Evolutionary conservation across 73 alveolate genomes (phyloP), one percentile per base, ranked within the genome.

Genomic region (Paramecium bursaria): DNA sequence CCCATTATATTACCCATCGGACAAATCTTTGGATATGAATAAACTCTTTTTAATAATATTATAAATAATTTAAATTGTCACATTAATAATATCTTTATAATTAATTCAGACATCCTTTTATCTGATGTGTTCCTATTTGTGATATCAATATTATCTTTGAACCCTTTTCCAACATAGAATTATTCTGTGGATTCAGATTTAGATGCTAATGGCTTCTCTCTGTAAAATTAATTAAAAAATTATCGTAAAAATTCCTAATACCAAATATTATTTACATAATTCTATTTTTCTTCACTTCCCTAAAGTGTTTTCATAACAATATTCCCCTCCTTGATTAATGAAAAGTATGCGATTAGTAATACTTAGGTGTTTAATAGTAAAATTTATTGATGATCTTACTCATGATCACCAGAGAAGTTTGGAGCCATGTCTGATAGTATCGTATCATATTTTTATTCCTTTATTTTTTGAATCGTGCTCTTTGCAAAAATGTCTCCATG

Each of bases 381-480:
- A 11, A 95, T 61, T 11, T 33, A 55, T 39, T 85, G 52, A 35
- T 91, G 94, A 86, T 94, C 98, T 7, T 48, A 73, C 61, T 74
- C 95, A 33, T 76, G 73, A 46, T 92, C 90, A 19, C 98, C 98
- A 19, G 93, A 74, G 39, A 90, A 92, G 19, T 90, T 94, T 21
- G 95, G 96, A 17, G 91, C 94, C 85, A 92, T 95, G 85, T 94
- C 98, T 11, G 96, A 92, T 17, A 85, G 39, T 3, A 94, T 85
- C 23, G 88, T 48, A 52, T 90, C 96, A 23, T 82, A 92, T 53
- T 73, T 85, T 49, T 85, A 14, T 7, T 21, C 3, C 25, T 26
- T 39, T 39, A 75, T 33, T 46, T 86, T 54, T 17, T 48, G 27
- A 31, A 42, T 67, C 52, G 86, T 50, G 23, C 14, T n/a, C 29